Conservation (phyloP, 2,329 filamentous ascomycete species). For the Talaromyces sp. region DNA sequence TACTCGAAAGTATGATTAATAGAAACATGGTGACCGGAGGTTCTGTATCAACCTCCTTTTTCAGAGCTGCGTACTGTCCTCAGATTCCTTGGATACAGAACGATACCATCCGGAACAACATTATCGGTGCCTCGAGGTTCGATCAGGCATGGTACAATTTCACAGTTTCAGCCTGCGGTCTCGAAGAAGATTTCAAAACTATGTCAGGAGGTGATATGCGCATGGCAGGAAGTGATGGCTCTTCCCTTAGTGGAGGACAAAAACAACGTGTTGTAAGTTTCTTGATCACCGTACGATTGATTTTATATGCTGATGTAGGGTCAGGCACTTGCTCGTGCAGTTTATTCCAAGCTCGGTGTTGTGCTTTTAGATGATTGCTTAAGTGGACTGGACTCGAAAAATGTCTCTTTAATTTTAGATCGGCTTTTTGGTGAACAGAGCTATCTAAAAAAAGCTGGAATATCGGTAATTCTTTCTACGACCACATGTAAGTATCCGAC, state of each 20-base stretch:
- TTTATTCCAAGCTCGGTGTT: constrained; percentile 41
- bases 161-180: constrained; percentile 25
- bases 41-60: neutral
- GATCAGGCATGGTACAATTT: constrained; percentile 28
- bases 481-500: constrained; percentile 7
- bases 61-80: constrained; percentile 35
- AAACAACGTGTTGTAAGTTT: constrained; percentile 36
- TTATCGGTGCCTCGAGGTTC: constrained; percentile 25
- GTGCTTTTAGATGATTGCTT: constrained; percentile 16
- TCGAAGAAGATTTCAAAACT: constrained; percentile 39
- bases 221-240: constrained; percentile 50
- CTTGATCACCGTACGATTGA: neutral
- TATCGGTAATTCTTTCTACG: constrained; percentile 14
- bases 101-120: constrained; percentile 30
- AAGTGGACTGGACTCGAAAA: constrained; percentile 14
- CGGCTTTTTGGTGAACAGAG: constrained; percentile 12
- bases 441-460: neutral
- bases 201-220: constrained; percentile 43
- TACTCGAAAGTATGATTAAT: constrained; percentile 25
- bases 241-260: constrained; percentile 53
- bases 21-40: neutral
- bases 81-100: constrained; percentile 32
- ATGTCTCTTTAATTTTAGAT: constrained; percentile 1
- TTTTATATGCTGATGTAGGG: neutral
- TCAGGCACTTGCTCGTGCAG: constrained; percentile 40